phyloP scores from a whole-genome alignment of 2,329 filamentous ascomycete genomes.

The Fusarium coicis region DNA sequence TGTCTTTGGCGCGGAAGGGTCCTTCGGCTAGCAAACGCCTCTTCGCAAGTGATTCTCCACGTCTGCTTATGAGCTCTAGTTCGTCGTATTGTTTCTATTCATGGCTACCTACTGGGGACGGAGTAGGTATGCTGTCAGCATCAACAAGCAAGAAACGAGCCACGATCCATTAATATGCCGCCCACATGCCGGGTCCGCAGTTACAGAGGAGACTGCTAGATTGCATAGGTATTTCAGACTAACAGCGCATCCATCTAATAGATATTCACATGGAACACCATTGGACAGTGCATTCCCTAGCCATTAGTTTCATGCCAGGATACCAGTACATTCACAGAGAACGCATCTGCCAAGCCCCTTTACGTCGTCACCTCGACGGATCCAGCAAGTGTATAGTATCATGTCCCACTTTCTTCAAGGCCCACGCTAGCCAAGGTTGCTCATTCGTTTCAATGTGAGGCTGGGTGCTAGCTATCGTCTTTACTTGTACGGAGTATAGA shows the following conservation, averaged over 20 bases:
- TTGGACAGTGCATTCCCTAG: slow-evolving; percentile 1
- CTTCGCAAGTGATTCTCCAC: slow-evolving; percentile 15
- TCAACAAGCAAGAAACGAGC: slow-evolving; percentile 1
- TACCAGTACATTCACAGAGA: slow-evolving; percentile 9
- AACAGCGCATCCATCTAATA: background rate
- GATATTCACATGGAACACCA: slow-evolving; percentile 7
- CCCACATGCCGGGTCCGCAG: slow-evolving; percentile 11
- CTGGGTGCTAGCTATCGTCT: background rate
- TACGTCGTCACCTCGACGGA: slow-evolving; percentile 42
- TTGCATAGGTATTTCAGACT: slow-evolving; percentile 1
- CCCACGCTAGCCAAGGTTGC: background rate
- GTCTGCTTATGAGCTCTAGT: slow-evolving; percentile 10
- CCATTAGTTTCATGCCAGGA: slow-evolving; percentile 3
- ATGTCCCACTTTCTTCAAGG: slow-evolving; percentile 51
- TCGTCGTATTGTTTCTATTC: slow-evolving; percentile 30
- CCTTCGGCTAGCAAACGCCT: slow-evolving; percentile 8
- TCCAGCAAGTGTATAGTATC: slow-evolving; percentile 23
- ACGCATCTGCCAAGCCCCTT: slow-evolving; percentile 30
- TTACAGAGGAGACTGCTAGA: slow-evolving; percentile 6
- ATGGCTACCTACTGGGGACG: slow-evolving; percentile 10
- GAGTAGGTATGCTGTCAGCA: background rate
- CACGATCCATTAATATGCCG: slow-evolving; percentile 4
- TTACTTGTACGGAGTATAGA: background rate
- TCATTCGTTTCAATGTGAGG: slow-evolving; percentile 51
- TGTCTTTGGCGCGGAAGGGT: slow-evolving; percentile 6